A percentile compares a stretch with the other conserved stretches of the same genome.
Evolutionary conservation across 2,329 filamentous ascomycete genomes (phyloP).

Genomic region (Aspergillus persii): DNA sequence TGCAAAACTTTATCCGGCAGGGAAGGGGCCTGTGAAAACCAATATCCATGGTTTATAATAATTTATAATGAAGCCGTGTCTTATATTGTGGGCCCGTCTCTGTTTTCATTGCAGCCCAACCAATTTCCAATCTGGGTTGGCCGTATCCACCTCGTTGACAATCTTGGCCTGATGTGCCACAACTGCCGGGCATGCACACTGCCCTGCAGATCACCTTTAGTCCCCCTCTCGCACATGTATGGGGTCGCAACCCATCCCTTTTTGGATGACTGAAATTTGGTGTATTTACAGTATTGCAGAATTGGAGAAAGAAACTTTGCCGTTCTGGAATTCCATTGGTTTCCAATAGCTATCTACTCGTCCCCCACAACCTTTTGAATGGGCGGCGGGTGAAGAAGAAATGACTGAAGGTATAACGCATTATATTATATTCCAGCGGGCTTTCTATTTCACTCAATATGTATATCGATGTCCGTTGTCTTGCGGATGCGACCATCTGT

Average conservation of each 20-base stretch:
- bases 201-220: background rate
- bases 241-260: no score
- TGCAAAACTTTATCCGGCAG: no score
- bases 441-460: background rate
- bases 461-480: background rate
- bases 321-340: background rate
- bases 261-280: background rate
- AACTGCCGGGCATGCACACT: background rate
- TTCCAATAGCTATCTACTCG: background rate
- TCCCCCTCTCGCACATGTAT: background rate
- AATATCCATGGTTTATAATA: no score
- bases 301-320: background rate
- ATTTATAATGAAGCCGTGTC: no score
- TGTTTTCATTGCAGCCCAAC: background rate
- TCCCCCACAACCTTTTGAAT: no score
- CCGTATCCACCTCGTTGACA: background rate
- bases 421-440: no score
- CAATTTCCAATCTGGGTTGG: background rate
- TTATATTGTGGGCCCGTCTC: background rate
- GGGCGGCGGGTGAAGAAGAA: no score
- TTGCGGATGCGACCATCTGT: background rate
- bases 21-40: no score
- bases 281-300: background rate
- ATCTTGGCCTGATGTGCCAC: background rate
- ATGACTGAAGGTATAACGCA: no score